Evolutionary conservation across 331 rosid species (phyloP).

Genomic region (Malus hybrid): DNA sequence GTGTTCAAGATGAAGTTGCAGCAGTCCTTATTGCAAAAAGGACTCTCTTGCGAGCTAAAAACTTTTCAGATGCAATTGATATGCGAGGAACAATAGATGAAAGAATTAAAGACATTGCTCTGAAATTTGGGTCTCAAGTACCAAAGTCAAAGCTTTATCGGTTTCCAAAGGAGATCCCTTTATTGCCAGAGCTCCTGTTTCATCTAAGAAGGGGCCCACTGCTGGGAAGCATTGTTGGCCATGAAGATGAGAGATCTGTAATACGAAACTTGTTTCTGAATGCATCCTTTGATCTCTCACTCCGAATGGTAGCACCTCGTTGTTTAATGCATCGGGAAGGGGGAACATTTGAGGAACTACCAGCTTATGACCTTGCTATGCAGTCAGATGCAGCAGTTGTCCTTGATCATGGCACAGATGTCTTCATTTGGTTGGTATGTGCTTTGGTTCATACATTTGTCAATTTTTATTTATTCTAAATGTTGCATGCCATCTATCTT

Average conservation of each 20-base stretch:
- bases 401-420: constrained; percentile 97
- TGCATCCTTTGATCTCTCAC: constrained; percentile 94
- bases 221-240: constrained; percentile 91
- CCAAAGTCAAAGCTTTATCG: constrained; percentile 74
- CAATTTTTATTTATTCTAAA: not conserved
- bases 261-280: constrained; percentile 81
- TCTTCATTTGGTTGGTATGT: constrained; percentile 99
- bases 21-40: constrained; percentile 89
- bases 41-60: constrained; percentile 71
- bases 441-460: constrained; percentile 12
- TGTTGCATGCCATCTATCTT: not conserved
- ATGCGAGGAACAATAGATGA: constrained; percentile 77
- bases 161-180: constrained; percentile 82
- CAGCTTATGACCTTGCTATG: constrained; percentile 97
- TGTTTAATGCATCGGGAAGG: constrained; percentile 97
- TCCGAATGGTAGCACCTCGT: constrained; percentile 97
- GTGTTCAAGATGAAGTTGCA: constrained; percentile 89
- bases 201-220: constrained; percentile 94
- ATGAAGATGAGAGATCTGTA: constrained; percentile 98
- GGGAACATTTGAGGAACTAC: constrained; percentile 96
- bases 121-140: constrained; percentile 73
- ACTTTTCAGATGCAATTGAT: constrained; percentile 55
- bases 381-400: constrained; percentile 98
- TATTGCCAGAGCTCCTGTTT: constrained; percentile 86
- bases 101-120: constrained; percentile 80